Evolutionary conservation across 345 rosid genomes (phyloP), one percentile per base, ranked within the genome.

Genomic region (Pugionium dolabratum): DNA sequence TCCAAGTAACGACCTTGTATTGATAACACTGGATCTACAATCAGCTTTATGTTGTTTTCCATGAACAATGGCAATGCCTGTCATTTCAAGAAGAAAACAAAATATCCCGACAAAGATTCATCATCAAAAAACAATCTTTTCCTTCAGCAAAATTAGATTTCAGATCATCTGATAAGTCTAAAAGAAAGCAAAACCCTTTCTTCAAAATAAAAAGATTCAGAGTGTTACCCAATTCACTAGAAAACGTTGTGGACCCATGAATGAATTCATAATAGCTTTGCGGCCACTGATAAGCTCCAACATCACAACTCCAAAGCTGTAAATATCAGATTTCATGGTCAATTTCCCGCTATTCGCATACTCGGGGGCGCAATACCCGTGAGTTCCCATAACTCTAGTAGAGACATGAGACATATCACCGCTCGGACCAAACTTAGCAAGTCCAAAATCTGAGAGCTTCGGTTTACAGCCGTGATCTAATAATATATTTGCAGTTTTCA

Each of bases 311-410:
- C 90, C 93, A 44, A 82, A 85, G 78, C 90, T 79, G 66, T 76
- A 89, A n/a, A 89, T 79, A 67, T 89, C 96, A 1, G 89, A 80
- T 60, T 78, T 89, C 60, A 58, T 29, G 0, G 87, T 85, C 67
- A 89, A 31, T 45, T 78, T 82, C 29, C 93, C 90, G 25, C 69
- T 85, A 6, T 3, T 34, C 1, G 80, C 84, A 58, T 84, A 89
- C 73, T 89, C 96, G 0, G 90, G 96, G 47, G 93, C 90, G 36
- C 96, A 89, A 54, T 89, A 86, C 27, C 90, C 96, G 1, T 72
- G 81, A 34, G 90, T 84, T 29, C 96, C 93, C 87, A 89, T 84
- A 36, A 84, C 79, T 67, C 85, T 76, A 10, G 92, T 86, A 42
- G 90, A 73, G 58, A 89, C 88, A 68, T 86, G 82, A 28, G 90